These are phyloP conservation scores for Camellia sinensis DNA, from an alignment of 148 eudicot genomes.

Conservation along the genomic window DNA sequence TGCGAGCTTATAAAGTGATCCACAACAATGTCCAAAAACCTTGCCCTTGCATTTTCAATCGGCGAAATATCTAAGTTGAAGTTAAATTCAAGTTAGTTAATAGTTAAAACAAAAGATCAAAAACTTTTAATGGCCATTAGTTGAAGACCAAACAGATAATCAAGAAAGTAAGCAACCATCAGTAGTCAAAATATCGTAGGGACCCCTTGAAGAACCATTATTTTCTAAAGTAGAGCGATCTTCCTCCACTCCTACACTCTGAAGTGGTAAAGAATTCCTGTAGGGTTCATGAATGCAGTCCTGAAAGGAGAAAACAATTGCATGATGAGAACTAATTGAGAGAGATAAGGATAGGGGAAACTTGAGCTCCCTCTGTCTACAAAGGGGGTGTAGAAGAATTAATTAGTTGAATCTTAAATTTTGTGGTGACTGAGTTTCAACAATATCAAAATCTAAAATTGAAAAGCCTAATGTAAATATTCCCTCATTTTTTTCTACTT, in stretches of 20 bases:
- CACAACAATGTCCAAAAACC: conserved; percentile 74
- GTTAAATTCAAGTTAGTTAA: conserved; percentile 15
- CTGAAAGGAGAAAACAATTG: conserved; percentile 31
- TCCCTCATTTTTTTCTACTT: background rate
- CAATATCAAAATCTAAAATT: background rate
- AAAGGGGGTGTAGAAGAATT: background rate
- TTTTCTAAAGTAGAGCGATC: conserved; percentile 74
- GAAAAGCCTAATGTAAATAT: background rate
- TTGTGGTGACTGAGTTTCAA: background rate
- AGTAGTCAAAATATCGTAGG: conserved; percentile 40
- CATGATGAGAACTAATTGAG: background rate
- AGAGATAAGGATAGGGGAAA: conserved; percentile 1
- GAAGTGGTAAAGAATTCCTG: conserved; percentile 51
- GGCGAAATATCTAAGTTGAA: conserved; percentile 66
- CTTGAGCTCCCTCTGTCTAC: background rate
- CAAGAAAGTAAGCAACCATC: conserved; percentile 46
- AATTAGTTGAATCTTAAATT: background rate
- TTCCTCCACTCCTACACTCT: conserved; percentile 59
- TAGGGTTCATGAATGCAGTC: conserved; percentile 77
- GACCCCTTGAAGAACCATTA: conserved; percentile 52
- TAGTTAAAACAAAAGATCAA: conserved; percentile 1
- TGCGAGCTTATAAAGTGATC: conserved; percentile 68
- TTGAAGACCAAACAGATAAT: conserved; percentile 7
- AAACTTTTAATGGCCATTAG: conserved; percentile 5
- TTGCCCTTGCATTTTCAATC: conserved; percentile 79